Evolutionary conservation across 108 stramenopile species (phyloP).

Genomic region (Nannochloropsis granulata): DNA sequence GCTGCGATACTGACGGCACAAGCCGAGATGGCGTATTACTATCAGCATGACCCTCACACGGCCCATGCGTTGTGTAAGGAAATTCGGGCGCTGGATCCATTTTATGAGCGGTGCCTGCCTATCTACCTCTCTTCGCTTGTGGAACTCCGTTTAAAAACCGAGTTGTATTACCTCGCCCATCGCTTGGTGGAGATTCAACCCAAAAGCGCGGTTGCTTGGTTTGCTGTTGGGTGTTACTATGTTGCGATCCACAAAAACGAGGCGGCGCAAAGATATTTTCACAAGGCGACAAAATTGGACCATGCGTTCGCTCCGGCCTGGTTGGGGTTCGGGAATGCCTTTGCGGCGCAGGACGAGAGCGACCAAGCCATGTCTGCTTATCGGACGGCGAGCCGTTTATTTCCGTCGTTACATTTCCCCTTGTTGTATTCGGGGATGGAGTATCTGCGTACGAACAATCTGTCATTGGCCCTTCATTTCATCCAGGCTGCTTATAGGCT

Average conservation of each 20-base stretch:
- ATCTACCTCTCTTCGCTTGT: slow-evolving; percentile 26
- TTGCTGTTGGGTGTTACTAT: slow-evolving; percentile 87
- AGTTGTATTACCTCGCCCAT: slow-evolving; percentile 77
- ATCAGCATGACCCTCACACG: background rate
- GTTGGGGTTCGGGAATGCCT: slow-evolving; percentile 83
- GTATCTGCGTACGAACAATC: slow-evolving; percentile 84
- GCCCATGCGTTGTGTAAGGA: slow-evolving; percentile 9
- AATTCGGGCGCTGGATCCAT: background rate
- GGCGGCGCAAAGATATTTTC: slow-evolving; percentile 76
- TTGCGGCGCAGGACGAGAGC: slow-evolving; percentile 80
- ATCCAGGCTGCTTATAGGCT: slow-evolving; percentile 50
- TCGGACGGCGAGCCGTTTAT: slow-evolving; percentile 71
- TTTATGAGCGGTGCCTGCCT: slow-evolving; percentile 2
- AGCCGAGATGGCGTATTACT: slow-evolving; percentile 12
- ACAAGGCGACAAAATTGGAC: slow-evolving; percentile 60
- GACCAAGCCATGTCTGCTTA: slow-evolving; percentile 88
- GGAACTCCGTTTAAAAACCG: slow-evolving; percentile 54
- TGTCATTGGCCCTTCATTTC: slow-evolving; percentile 71
- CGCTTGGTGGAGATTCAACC: slow-evolving; percentile 73
- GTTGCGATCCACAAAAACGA: slow-evolving; percentile 63
- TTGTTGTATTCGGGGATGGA: slow-evolving; percentile 76
- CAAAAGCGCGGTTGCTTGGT: slow-evolving; percentile 64
- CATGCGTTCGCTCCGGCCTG: slow-evolving; percentile 66
- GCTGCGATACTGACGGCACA: slow-evolving; percentile 12
- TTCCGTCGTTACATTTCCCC: slow-evolving; percentile 59